These are phyloP conservation scores for Gonapodya sp. DNA, from an alignment of 192 early-diverging fungal species.

Conservation along the genomic window DNA sequence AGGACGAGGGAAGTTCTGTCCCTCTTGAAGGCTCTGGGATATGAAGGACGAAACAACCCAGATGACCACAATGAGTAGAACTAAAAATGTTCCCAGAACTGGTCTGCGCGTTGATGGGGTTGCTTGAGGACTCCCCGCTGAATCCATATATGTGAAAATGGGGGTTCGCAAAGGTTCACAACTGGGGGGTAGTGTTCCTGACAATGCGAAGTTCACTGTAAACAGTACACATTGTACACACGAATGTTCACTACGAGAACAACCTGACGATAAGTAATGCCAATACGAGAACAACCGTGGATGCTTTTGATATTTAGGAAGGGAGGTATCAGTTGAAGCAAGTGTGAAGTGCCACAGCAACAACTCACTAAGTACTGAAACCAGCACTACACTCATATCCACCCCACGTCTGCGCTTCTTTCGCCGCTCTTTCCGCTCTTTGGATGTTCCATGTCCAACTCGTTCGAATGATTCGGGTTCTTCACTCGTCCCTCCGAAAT, in stretches of 20 bases:
- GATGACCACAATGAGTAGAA: constrained; percentile 63
- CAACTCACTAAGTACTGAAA: neutral
- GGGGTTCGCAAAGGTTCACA: too few species aligned
- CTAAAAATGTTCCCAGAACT: constrained; percentile 46
- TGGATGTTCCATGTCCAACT: neutral
- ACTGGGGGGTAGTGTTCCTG: too few species aligned
- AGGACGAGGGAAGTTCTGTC: constrained; percentile 59
- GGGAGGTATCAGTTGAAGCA: too few species aligned
- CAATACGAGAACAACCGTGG: neutral
- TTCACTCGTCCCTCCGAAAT: too few species aligned
- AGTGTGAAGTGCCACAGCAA: too few species aligned
- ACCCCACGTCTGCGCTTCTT: neutral
- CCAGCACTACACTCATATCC: neutral
- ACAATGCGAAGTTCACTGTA: too few species aligned
- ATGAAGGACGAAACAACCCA: constrained; percentile 72
- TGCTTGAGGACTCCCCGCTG: too few species aligned
- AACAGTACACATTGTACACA: too few species aligned
- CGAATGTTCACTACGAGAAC: neutral
- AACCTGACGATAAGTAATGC: neutral
- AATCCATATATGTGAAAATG: too few species aligned
- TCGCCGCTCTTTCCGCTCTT: neutral
- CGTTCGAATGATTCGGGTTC: neutral
- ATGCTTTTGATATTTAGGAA: neutral
- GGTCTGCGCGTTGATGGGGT: constrained; percentile 29
- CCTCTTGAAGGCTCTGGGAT: constrained; percentile 53